Evolutionary conservation across 2,329 filamentous ascomycete genomes (phyloP).

Genomic region (Aspergillus chevalieri): DNA sequence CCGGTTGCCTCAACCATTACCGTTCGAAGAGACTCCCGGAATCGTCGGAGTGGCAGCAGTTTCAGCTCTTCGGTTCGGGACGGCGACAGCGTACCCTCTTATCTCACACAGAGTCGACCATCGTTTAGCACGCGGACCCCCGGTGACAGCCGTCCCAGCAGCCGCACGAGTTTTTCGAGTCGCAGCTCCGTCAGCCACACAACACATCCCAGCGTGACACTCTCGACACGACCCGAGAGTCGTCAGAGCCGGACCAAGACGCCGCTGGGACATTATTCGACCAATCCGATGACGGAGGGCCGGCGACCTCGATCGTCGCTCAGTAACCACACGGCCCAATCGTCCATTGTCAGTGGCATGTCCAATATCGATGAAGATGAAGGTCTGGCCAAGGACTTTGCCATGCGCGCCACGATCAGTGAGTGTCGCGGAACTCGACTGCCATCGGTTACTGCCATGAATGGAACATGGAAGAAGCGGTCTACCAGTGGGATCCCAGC

Average conservation of each 20-base stretch:
- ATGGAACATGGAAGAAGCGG: constrained; percentile 40
- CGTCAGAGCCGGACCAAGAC: constrained; percentile 61
- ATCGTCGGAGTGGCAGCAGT: constrained; percentile 39
- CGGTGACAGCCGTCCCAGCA: constrained; percentile 61
- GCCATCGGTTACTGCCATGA: neutral
- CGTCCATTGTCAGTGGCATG: constrained; percentile 52
- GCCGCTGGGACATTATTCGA: constrained; percentile 53
- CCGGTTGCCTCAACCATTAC: constrained; percentile 52
- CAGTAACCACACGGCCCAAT: constrained; percentile 52
- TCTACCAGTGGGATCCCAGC: constrained; percentile 44
- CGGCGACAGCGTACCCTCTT: constrained; percentile 31
- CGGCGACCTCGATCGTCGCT: constrained; percentile 66
- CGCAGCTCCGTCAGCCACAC: constrained; percentile 37
- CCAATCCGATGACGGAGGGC: constrained; percentile 42
- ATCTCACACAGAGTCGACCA: constrained; percentile 32
- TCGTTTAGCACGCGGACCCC: constrained; percentile 44
- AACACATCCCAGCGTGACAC: constrained; percentile 29
- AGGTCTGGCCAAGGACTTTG: constrained; percentile 40
- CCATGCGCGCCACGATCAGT: constrained; percentile 18
- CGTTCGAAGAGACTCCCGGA: constrained; percentile 41
- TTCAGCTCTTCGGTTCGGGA: constrained; percentile 33
- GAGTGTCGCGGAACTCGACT: constrained; percentile 20
- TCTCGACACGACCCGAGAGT: constrained; percentile 56
- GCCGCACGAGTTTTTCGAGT: constrained; percentile 58
- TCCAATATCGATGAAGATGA: constrained; percentile 51